Conservation (phyloP, 371 early-diverging fungal species). For the Coemansia sp. region DNA sequence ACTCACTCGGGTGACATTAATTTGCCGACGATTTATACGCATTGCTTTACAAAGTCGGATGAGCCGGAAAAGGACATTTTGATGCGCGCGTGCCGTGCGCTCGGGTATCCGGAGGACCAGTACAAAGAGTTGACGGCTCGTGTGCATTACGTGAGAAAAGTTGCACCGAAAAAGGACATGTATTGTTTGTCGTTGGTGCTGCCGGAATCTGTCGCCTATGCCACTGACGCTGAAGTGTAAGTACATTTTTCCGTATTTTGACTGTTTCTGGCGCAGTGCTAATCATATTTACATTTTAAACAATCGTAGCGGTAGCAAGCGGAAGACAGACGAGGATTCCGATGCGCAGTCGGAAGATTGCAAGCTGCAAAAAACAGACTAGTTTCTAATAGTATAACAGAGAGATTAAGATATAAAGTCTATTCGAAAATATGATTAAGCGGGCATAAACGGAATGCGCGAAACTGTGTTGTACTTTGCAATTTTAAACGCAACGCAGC, state of each 20-base stretch:
- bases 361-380: not conserved
- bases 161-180: slow-evolving; percentile 98
- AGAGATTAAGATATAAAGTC: not conserved
- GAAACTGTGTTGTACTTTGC: not conserved
- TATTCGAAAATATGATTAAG: not conserved
- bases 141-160: slow-evolving; percentile 83
- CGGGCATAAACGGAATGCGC: not conserved
- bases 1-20: slow-evolving; percentile 33
- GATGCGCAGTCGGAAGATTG: not conserved
- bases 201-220: slow-evolving; percentile 62
- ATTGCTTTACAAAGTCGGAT: slow-evolving; percentile 89
- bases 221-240: slow-evolving; percentile 8
- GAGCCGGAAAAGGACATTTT: slow-evolving; percentile 56
- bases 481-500: slow-evolving; percentile 14
- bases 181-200: slow-evolving; percentile 86
- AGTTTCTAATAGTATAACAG: not conserved
- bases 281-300: too few relatives aligned
- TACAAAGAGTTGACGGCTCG: slow-evolving; percentile 39
- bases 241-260: not conserved
- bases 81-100: slow-evolving; percentile 35
- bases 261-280: too few relatives aligned
- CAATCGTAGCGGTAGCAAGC: not conserved
- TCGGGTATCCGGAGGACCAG: slow-evolving; percentile 42
- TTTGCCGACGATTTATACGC: slow-evolving; percentile 87
- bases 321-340: not conserved